Evolutionary conservation across 2,329 filamentous ascomycete species (phyloP).

Genomic region (Exophiala spinifera): DNA sequence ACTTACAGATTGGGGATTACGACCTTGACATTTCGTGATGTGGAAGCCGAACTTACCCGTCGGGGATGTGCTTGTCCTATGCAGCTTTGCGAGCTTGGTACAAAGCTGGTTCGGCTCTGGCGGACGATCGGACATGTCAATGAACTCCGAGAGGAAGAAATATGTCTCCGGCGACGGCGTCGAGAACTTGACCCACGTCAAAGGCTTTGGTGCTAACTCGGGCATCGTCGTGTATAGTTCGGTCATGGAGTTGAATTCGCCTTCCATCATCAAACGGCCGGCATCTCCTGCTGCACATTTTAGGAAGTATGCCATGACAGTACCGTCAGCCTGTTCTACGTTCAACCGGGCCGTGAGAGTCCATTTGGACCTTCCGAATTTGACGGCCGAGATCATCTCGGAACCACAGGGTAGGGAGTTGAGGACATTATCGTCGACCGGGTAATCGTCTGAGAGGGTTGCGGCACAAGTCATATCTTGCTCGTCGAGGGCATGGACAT

Average conservation of each 20-base stretch:
- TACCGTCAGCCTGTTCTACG: neutral
- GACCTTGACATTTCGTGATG: constrained; percentile 36
- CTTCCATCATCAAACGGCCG: constrained; percentile 28
- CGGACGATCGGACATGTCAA: constrained; percentile 31
- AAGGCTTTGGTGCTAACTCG: constrained; percentile 33
- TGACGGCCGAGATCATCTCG: constrained; percentile 3
- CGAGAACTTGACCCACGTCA: constrained; percentile 30
- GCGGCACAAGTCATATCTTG: neutral
- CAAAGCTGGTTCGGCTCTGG: constrained; percentile 31
- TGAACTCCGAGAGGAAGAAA: constrained; percentile 35
- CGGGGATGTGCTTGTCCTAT: constrained; percentile 33
- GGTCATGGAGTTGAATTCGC: constrained; percentile 35
- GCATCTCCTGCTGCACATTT: constrained; percentile 13
- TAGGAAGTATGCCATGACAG: constrained; percentile 12
- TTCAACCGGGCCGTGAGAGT: neutral
- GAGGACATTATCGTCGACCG: constrained; percentile 7
- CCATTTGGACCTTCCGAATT: constrained; percentile 7
- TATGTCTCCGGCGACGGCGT: constrained; percentile 25
- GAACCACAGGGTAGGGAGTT: constrained; percentile 4
- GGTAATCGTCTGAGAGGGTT: constrained; percentile 1
- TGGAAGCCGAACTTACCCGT: constrained; percentile 41
- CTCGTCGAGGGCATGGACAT: too few relatives aligned
- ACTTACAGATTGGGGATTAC: constrained; percentile 28
- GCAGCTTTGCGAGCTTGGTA: constrained; percentile 32
- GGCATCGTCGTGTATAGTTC: constrained; percentile 33